These are phyloP conservation scores for Speleostelium caveatum DNA, from an alignment of 78 protist species.

Conservation along the genomic window DNA sequence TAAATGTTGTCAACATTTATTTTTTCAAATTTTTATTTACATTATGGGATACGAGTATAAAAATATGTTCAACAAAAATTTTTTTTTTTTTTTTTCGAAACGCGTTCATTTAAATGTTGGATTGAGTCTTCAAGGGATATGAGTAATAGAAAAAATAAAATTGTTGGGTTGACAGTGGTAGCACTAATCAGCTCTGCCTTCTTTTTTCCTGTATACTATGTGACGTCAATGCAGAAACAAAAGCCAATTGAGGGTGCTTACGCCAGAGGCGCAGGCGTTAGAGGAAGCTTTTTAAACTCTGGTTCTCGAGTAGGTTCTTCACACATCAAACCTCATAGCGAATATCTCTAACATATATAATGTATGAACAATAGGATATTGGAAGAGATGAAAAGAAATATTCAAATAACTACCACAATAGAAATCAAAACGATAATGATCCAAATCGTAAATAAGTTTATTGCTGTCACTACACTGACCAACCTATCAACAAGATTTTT, in stretches of 20 bases:
- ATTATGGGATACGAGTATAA: too few species aligned
- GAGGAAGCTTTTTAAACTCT: slow-evolving; percentile 71
- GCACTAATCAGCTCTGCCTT: slow-evolving; percentile 10
- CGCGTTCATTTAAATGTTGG: too few species aligned
- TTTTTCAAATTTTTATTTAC: too few species aligned
- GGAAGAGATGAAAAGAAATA: slow-evolving; percentile 13
- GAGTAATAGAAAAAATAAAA: slow-evolving; percentile 4
- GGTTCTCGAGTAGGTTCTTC: slow-evolving; percentile 47
- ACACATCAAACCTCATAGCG: neutral
- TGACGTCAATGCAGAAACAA: neutral
- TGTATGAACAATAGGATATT: slow-evolving; percentile 13
- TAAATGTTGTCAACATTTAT: too few species aligned
- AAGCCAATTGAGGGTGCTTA: slow-evolving; percentile 10
- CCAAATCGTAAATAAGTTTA: too few species aligned
- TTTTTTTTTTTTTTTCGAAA: too few species aligned
- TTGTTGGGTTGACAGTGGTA: neutral
- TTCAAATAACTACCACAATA: too few species aligned
- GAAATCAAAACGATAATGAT: too few species aligned
- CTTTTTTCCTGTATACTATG: slow-evolving; percentile 8
- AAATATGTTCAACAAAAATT: too few species aligned
- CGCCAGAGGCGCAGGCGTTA: slow-evolving; percentile 17
- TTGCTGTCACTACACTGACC: too few species aligned
- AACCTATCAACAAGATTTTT: too few species aligned
- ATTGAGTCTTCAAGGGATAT: too few species aligned
- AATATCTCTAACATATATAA: neutral